phyloP scores from a whole-genome alignment of 2,329 filamentous ascomycete genomes.

The Exophiala xenobiotica region DNA sequence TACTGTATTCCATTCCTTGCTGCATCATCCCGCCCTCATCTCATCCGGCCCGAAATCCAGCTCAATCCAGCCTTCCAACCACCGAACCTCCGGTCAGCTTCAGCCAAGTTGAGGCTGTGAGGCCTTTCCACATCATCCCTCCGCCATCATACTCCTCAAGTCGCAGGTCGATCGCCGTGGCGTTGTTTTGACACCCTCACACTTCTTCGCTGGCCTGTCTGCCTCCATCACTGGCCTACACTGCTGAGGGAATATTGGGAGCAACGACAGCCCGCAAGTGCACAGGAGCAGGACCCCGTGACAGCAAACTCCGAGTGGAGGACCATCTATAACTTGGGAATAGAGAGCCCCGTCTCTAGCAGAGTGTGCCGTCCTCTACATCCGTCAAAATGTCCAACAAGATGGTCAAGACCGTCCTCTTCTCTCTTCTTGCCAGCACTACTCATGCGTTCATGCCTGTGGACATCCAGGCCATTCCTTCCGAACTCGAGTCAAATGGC shows the following conservation, averaged over 20 bases:
- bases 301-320: no score
- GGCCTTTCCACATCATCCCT: neutral
- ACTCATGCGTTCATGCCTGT: slow-evolving; percentile 19
- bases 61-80: neutral
- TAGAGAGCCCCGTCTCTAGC: neutral
- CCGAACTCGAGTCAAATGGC: slow-evolving; percentile 14
- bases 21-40: neutral
- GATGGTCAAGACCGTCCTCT: slow-evolving; percentile 10
- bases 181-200: neutral
- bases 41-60: neutral
- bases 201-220: no score
- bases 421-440: slow-evolving; percentile 16
- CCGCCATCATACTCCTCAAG: no score
- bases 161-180: neutral
- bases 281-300: no score
- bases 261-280: no score
- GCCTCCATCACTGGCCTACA: no score
- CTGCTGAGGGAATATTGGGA: no score
- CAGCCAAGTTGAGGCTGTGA: neutral
- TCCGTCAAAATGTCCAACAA: slow-evolving; percentile 1
- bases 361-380: neutral
- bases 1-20: neutral
- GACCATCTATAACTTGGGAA: no score
- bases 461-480: slow-evolving; percentile 16
- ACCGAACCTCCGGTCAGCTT: neutral